A percentile compares a stretch with the other conserved stretches of the same genome.
phyloP scores from a whole-genome alignment of 768 basidiomycete genomes.

The Naganishia onofrii region DNA sequence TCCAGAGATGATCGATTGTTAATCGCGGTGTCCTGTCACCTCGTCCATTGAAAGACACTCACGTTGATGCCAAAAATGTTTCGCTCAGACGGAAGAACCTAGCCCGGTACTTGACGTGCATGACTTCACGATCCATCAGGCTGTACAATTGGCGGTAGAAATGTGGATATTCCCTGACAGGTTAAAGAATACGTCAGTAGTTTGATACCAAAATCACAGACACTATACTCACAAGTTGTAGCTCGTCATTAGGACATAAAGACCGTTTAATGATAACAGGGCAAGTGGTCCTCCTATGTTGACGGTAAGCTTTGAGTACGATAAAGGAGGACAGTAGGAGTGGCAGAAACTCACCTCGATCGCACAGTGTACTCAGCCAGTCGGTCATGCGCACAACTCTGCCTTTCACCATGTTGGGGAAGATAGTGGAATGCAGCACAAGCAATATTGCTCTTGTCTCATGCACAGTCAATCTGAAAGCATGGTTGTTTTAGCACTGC shows the following conservation, averaged over 20 bases:
- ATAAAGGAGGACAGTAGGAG: constrained; percentile 12
- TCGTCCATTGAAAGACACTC: constrained; percentile 47
- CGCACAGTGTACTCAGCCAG: constrained; percentile 46
- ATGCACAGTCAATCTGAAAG: constrained; percentile 21
- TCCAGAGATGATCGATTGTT: constrained; percentile 29
- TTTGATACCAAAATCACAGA: neutral
- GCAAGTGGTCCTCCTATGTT: constrained; percentile 64
- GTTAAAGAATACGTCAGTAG: neutral
- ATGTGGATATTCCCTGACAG: constrained; percentile 80
- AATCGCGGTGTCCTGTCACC: neutral
- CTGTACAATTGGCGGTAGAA: constrained; percentile 91
- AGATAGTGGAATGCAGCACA: constrained; percentile 45
- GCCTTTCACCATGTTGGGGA: constrained; percentile 35
- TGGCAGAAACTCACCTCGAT: constrained; percentile 20
- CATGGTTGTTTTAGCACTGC: neutral
- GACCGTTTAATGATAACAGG: constrained; percentile 81
- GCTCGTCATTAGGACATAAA: constrained; percentile 85
- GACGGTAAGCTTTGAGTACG: constrained; percentile 55
- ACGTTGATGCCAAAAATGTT: constrained; percentile 89
- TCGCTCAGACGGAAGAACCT: constrained; percentile 92
- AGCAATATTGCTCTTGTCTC: constrained; percentile 49
- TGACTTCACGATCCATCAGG: constrained; percentile 78
- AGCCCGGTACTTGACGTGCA: constrained; percentile 88
- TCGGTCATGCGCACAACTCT: constrained; percentile 48
- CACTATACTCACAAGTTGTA: constrained; percentile 75